phyloP scores from a whole-genome alignment of 176 grass and related monocot genomes.

The Musa schizocarpa region DNA sequence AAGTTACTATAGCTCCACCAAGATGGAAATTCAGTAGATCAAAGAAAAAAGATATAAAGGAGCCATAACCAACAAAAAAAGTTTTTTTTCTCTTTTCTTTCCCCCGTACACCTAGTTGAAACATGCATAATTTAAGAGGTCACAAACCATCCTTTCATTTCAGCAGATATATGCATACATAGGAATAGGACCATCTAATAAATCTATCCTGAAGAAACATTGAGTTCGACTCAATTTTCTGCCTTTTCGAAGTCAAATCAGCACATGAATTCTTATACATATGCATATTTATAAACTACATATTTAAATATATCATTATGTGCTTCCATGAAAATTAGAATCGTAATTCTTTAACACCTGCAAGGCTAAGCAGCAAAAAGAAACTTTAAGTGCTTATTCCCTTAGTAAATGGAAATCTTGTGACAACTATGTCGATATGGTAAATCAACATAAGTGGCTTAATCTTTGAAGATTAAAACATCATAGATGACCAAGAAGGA shows the following conservation, averaged over 20 bases:
- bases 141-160: not conserved
- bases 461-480: not conserved
- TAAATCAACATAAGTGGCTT: not conserved
- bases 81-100: not conserved
- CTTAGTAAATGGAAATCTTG: too few species aligned
- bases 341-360: not conserved
- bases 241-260: not conserved
- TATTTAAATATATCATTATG: not conserved
- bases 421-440: not conserved
- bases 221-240: not conserved
- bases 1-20: not conserved
- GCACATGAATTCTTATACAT: not conserved
- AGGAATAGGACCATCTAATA: too few species aligned
- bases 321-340: not conserved
- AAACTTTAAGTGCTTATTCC: too few species aligned
- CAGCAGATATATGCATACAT: not conserved
- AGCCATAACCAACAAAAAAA: not conserved
- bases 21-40: not conserved
- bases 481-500: not conserved
- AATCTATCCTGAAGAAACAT: not conserved
- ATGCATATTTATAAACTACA: not conserved
- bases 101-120: not conserved
- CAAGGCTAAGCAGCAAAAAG: too few species aligned
- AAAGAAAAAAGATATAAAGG: not conserved
- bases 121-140: not conserved